A percentile compares a stretch with the other conserved stretches of the same genome.
These are phyloP conservation scores for Raphanus sativus DNA, from an alignment of 345 rosid species.

Conservation along the genomic window DNA sequence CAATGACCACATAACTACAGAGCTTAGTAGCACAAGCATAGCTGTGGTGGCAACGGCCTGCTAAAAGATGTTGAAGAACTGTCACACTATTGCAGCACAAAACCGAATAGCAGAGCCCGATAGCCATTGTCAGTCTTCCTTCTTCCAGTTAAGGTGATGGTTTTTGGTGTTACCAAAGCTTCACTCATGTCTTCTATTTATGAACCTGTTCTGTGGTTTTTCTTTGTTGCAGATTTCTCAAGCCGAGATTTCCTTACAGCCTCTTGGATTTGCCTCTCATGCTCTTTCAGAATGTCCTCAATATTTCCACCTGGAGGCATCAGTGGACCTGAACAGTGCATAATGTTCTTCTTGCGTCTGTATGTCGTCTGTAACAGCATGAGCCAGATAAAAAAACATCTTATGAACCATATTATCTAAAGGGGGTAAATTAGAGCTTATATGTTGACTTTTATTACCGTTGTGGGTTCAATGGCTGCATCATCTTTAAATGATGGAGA, in stretches of 20 bases:
- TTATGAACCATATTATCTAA: constrained; percentile 3
- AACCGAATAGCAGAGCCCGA: not conserved
- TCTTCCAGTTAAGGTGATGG: constrained; percentile 2
- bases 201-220: constrained; percentile 31
- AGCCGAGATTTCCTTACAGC: constrained; percentile 80
- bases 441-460: constrained; percentile 39
- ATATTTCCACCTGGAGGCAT: constrained; percentile 93
- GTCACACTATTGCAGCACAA: not conserved
- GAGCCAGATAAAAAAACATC: not conserved
- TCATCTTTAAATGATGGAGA: constrained; percentile 38
- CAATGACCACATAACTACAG: constrained; percentile 25
- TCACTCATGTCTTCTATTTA: constrained; percentile 13
- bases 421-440: not conserved
- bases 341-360: constrained; percentile 65
- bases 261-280: constrained; percentile 89
- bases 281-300: constrained; percentile 81
- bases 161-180: constrained; percentile 5
- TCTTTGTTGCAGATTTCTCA: constrained; percentile 58
- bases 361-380: constrained; percentile 61
- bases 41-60: constrained; percentile 1
- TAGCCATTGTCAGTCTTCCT: not conserved
- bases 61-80: not conserved
- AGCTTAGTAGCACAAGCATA: constrained; percentile 22
- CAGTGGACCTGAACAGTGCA: constrained; percentile 88
- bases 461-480: constrained; percentile 25